Percentiles rank a stretch among this genome's conserved stretches.
Evolutionary conservation across 768 basidiomycete genomes (phyloP).

Genomic region (Tubosaeta brunneosetosa): DNA sequence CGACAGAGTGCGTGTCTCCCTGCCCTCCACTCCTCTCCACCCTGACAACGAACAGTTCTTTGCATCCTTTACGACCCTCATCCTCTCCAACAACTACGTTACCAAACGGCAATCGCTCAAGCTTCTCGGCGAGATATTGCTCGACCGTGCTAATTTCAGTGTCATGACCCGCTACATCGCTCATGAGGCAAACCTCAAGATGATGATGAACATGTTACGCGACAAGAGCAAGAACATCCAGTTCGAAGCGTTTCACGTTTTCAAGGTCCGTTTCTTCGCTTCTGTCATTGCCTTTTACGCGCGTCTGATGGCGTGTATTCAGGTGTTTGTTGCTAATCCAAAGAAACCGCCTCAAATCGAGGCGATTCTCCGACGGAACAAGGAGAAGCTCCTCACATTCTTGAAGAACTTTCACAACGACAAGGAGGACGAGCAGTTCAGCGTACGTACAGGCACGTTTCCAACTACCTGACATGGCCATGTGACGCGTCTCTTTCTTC

Average conservation of each 20-base stretch:
- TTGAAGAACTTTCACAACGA: conserved; percentile 95
- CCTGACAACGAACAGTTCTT: conserved; percentile 69
- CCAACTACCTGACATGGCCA: not conserved
- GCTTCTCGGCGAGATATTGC: conserved; percentile 93
- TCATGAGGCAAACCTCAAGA: conserved; percentile 93
- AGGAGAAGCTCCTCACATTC: conserved; percentile 87
- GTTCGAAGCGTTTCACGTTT: conserved; percentile 99
- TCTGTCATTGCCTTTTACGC: not conserved
- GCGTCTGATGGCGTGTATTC: not conserved
- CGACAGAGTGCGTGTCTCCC: conserved; percentile 64
- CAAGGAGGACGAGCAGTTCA: conserved; percentile 98
- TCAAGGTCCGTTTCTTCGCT: conserved; percentile 67
- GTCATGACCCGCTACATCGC: conserved; percentile 99
- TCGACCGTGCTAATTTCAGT: conserved; percentile 96
- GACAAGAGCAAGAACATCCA: conserved; percentile 99
- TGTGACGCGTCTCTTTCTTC: not conserved
- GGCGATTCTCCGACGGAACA: conserved; percentile 83
- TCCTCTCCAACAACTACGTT: conserved; percentile 93
- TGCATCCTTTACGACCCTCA: conserved; percentile 87
- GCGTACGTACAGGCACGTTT: conserved; percentile 39
- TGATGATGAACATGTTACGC: conserved; percentile 99
- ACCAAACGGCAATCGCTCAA: conserved; percentile 99
- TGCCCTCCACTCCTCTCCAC: not conserved
- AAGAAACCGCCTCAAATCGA: conserved; percentile 98
- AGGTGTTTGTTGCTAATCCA: conserved; percentile 99